Percentiles rank a stretch among this genome's conserved stretches.
Conservation (phyloP, 108 stramenopile species). For the Cylindrotheca fusiformis region DNA sequence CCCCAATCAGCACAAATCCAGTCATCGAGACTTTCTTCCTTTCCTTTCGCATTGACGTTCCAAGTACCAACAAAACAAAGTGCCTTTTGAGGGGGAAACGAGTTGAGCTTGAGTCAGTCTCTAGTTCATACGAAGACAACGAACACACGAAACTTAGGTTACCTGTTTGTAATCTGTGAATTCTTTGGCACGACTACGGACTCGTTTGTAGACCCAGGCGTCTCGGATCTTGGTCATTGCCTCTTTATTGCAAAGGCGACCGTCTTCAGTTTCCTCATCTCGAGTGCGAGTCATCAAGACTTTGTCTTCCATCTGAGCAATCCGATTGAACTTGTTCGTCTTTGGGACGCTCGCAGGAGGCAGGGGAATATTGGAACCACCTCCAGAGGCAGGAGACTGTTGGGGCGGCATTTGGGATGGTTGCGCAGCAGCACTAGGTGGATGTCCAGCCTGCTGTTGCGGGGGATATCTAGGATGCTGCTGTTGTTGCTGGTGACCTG, state of each 20-base stretch:
- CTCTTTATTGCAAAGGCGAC: slow-evolving; percentile 77
- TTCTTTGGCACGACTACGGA: slow-evolving; percentile 74
- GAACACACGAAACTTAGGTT: slow-evolving; percentile 2
- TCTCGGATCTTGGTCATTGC: slow-evolving; percentile 82
- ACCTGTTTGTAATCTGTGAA: slow-evolving; percentile 83
- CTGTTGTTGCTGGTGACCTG: neutral
- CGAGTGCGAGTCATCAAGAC: slow-evolving; percentile 47
- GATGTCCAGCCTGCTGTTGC: no score
- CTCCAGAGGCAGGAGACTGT: neutral
- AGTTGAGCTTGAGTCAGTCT: slow-evolving; percentile 2
- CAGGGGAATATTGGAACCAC: neutral
- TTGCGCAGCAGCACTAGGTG: neutral
- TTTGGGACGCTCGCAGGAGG: neutral
- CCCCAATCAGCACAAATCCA: slow-evolving; percentile 91
- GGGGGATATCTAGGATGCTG: neutral
- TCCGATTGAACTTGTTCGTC: slow-evolving; percentile 1
- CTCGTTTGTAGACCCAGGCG: slow-evolving; percentile 92
- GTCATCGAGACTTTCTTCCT: slow-evolving; percentile 74
- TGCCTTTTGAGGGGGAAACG: slow-evolving; percentile 37
- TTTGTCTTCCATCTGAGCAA: slow-evolving; percentile 27
- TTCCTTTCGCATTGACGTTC: slow-evolving; percentile 99
- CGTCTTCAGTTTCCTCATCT: slow-evolving; percentile 88
- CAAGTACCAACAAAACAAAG: slow-evolving; percentile 92
- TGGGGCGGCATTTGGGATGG: neutral
- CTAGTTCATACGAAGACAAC: slow-evolving; percentile 1